Evolutionary conservation across 805 yeast species (phyloP), one percentile per base, ranked within the genome.

Genomic region (Myxozyma sirexii): DNA sequence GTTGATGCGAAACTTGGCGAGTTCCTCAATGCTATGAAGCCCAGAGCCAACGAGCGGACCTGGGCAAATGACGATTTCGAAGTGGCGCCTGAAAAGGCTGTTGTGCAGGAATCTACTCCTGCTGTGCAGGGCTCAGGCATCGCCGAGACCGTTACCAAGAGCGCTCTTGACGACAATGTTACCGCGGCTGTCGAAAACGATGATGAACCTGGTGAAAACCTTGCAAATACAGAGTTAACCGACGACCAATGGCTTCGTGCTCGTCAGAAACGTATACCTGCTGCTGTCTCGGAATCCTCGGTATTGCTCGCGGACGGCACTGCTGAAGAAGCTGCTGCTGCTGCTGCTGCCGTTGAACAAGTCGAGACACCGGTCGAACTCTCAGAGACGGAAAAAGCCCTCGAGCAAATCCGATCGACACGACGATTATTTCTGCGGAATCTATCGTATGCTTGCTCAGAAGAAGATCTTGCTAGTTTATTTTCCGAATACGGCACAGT

Each of bases 371-470:
- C 23, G 13, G 19, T 33, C 19, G 60, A 54, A 38, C 49, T 19
- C 17, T 17, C 61, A 2, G 57, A 39, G 2, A 60, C 29, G 7
- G 69, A 68, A 5, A 45, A 41, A 21, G 44, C 23, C 21, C 56
- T 42, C n/a, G 63, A 59, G 26, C 49, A 42, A 13, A 86, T 90
- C 45, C 72, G 76, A 21, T 74, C 79, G 57, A 87, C 97, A 0
- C 93, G 96, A 5, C 83, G 99, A 64, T 77, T 94, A 48, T 94
- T 94, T 73, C 74, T 94, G 50, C 84, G 99, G 77, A 94, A 94
- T 70, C 87, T 94, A 48, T 78, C 85, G 3, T 94, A 90, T 68
- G 77, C 86, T 0, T 83, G 96, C 10, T 80, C 87, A 0, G 97
- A 92, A 71, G 83, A 82, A 0, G 98, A 94, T 55, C 87, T 92